phyloP scores from a whole-genome alignment of 768 basidiomycete species.

The Kwoniella newhampshirensis region DNA sequence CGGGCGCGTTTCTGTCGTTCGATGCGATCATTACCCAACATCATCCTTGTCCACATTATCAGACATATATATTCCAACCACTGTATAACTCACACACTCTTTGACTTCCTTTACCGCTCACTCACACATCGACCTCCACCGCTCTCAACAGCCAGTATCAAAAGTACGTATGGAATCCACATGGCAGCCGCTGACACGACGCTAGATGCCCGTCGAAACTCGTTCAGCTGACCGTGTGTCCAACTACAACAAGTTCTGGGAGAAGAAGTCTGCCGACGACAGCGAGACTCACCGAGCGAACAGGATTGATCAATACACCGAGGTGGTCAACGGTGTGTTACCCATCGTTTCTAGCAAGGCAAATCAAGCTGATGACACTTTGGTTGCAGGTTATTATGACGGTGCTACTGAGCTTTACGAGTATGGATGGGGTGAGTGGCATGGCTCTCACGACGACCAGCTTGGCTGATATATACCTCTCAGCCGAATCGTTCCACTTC shows the following conservation, averaged over 20 bases:
- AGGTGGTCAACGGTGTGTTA: conserved; percentile 82
- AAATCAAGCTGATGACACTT: neutral
- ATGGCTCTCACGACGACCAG: neutral
- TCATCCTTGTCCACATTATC: no score
- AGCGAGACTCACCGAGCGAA: conserved; percentile 65
- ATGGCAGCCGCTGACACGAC: no score
- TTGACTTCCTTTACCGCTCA: no score
- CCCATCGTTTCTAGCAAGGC: neutral
- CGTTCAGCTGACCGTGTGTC: conserved; percentile 23
- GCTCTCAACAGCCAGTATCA: no score
- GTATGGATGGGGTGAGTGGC: conserved; percentile 62
- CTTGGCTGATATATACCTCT: conserved; percentile 48
- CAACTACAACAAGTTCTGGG: conserved; percentile 84
- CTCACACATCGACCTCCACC: no score
- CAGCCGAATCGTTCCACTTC: conserved; percentile 91
- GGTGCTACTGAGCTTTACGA: conserved; percentile 94
- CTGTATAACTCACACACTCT: no score
- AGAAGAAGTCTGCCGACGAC: conserved; percentile 75
- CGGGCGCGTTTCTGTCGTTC: no score
- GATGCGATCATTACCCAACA: no score
- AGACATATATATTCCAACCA: no score
- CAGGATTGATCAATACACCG: conserved; percentile 77
- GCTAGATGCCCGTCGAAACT: conserved; percentile 22
- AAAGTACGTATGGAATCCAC: no score
- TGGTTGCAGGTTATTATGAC: conserved; percentile 79